Evolutionary conservation across 768 basidiomycete species (phyloP).

Genomic region (Mycena rosella): DNA sequence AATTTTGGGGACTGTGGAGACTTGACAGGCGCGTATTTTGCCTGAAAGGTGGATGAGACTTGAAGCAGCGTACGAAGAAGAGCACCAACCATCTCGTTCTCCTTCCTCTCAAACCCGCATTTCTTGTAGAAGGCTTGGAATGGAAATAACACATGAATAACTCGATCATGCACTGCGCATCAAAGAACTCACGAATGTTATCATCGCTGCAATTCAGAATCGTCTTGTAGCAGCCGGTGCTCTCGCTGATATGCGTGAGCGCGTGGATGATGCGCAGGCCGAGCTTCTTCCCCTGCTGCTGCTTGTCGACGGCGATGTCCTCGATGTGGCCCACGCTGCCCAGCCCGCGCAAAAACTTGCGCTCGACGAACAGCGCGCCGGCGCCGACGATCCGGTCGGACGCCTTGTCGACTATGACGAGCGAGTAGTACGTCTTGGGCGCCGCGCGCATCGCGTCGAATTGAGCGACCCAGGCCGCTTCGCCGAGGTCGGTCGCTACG

Average conservation of each 20-base stretch:
- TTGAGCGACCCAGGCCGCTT: conserved; percentile 76
- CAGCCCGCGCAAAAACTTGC: conserved; percentile 92
- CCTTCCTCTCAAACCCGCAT: conserved; percentile 93
- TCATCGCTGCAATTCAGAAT: conserved; percentile 94
- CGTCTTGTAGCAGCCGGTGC: conserved; percentile 91
- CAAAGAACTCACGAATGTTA: conserved; percentile 84
- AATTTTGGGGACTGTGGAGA: conserved; percentile 35
- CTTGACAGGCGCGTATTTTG: conserved; percentile 67
- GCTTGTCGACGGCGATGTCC: conserved; percentile 94
- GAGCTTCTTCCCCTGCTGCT: conserved; percentile 91
- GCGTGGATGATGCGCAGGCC: conserved; percentile 90
- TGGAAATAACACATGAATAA: conserved; percentile 45
- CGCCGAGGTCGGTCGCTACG: conserved; percentile 74
- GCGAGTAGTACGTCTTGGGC: conserved; percentile 79
- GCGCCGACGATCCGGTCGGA: conserved; percentile 87
- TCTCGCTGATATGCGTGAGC: conserved; percentile 86
- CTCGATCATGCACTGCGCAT: conserved; percentile 18
- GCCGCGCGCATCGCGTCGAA: conserved; percentile 70
- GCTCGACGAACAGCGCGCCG: conserved; percentile 90
- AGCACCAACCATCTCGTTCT: conserved; percentile 87
- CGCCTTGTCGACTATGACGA: conserved; percentile 84
- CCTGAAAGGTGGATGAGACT: conserved; percentile 50
- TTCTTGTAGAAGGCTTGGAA: conserved; percentile 93
- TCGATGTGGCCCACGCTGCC: conserved; percentile 96
- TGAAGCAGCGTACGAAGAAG: background rate